Base-by-base conservation (phyloP, 208 protist species). In the Tritrichomonas musculus region DNA sequence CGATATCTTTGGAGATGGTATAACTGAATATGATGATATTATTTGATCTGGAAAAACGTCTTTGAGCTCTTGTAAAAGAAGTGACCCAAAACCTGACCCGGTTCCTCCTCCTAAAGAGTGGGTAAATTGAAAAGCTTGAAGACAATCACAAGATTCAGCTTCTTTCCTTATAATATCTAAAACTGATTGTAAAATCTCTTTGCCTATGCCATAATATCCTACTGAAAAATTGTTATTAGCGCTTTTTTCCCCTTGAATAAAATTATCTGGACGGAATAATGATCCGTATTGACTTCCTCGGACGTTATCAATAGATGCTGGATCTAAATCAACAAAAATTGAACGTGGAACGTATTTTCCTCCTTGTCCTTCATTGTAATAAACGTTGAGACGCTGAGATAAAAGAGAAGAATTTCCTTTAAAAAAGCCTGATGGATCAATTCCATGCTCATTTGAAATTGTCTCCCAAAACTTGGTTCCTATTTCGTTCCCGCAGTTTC, bases 341-440 rank as follows among this genome's bases (percentile, higher is more conserved):
- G 82, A 44, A 47, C 92, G 66, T 11, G 88, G 88, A 30, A 93
- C 36, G 49, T 77, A 66, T 60, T 30, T 65, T 14, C 60, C 33
- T 25, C 1, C 0, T 30, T 93, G 93, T 25, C 95, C 97, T 96
- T 99, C 98, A 94, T 98, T 98, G 95, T 97, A 99, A 96, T 99
- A 99, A 72, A 99, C 98, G 95, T 99, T 98, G 94, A 99, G 97
- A 93, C 97, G 95, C 95, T 99, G 98, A 41, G 98, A 95, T 96
- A 99, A 97, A 25, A 99, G 94, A 92, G 98, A 96, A n/a, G 93
- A 95, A 82, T 97, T 95, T 53, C 97, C 97, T 30, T 95, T 47
- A 95, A 97, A 99, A 2, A 95, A 96, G 92, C 98, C 98, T 93
- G 96, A 97, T 49, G 96, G 95, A 93, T 99, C 97, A 8, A 98